A percentile compares a stretch with the other conserved stretches of the same genome.
phyloP scores from a whole-genome alignment of 1,284 basidiomycete species.

The Microbotryum lychnidis-dioicae region DNA sequence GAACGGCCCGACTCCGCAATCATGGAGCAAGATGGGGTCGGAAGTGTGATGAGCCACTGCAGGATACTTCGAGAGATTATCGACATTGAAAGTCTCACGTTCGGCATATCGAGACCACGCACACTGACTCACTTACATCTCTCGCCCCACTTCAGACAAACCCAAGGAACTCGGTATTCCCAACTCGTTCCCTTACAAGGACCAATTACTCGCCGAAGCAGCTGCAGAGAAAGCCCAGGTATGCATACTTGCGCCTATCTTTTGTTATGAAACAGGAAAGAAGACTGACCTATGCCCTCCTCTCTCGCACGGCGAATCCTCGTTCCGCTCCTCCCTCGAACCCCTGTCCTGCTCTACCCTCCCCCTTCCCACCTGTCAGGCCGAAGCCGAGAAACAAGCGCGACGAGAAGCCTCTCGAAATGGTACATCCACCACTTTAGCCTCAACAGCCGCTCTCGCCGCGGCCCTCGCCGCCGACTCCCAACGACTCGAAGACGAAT shows the following conservation, averaged over 20 bases:
- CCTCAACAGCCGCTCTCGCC: constrained; percentile 32
- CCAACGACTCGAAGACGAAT: constrained; percentile 29
- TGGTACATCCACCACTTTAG: constrained; percentile 27
- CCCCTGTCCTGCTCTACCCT: too few species aligned
- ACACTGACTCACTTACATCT: background rate
- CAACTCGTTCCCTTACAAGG: constrained; percentile 95
- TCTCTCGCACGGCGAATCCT: background rate
- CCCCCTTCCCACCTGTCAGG: constrained; percentile 41
- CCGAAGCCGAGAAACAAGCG: constrained; percentile 57
- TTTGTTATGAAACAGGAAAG: background rate
- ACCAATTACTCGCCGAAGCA: constrained; percentile 86
- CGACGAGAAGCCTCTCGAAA: constrained; percentile 24
- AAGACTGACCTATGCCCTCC: background rate
- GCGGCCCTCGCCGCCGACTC: constrained; percentile 32
- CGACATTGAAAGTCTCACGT: too few species aligned
- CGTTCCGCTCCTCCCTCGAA: background rate
- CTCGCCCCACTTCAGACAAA: constrained; percentile 48
- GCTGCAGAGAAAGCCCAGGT: constrained; percentile 51
- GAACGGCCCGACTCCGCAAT: background rate
- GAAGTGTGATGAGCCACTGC: background rate
- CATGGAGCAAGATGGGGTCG: background rate
- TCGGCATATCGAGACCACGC: background rate
- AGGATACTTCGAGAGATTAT: too few species aligned
- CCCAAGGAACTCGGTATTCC: constrained; percentile 90
- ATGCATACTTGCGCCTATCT: background rate